Evolutionary conservation across 768 basidiomycete genomes (phyloP).

Genomic region (Boletus patriciae): DNA sequence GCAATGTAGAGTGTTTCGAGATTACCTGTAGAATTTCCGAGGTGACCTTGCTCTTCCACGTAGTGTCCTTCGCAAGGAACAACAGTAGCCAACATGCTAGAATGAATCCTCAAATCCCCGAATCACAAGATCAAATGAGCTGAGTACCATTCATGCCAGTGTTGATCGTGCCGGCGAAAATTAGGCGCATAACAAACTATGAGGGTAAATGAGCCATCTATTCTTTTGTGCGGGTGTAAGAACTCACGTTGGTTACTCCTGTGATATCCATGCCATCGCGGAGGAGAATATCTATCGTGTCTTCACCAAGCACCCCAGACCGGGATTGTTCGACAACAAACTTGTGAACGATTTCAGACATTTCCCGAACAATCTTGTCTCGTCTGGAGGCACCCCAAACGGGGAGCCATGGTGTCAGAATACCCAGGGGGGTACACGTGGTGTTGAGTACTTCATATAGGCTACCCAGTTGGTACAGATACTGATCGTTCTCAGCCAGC

Average conservation of each 20-base stretch:
- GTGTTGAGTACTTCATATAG: not conserved
- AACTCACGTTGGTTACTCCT: not conserved
- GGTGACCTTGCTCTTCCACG: not conserved
- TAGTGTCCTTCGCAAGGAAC: not conserved
- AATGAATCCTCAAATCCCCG: not conserved
- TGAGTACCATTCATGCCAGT: not conserved
- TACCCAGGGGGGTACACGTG: not conserved
- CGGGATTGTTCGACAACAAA: not conserved
- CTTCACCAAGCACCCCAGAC: not conserved
- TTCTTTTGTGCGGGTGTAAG: not conserved
- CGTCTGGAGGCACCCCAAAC: not conserved
- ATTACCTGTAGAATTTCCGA: not conserved
- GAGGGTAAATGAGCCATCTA: not conserved
- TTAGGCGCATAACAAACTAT: not conserved
- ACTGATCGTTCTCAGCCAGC: not conserved
- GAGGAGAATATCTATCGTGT: not conserved
- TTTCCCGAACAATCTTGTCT: not conserved
- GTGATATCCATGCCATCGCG: not conserved
- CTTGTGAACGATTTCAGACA: not conserved
- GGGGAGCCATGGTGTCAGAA: not conserved
- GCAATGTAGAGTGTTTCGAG: not conserved
- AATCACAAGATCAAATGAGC: not conserved
- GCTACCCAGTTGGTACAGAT: not conserved
- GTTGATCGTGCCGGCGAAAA: not conserved
- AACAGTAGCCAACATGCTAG: not conserved